Conservation (phyloP, 306 rosid genomes). For the Cicer yamashitae region DNA sequence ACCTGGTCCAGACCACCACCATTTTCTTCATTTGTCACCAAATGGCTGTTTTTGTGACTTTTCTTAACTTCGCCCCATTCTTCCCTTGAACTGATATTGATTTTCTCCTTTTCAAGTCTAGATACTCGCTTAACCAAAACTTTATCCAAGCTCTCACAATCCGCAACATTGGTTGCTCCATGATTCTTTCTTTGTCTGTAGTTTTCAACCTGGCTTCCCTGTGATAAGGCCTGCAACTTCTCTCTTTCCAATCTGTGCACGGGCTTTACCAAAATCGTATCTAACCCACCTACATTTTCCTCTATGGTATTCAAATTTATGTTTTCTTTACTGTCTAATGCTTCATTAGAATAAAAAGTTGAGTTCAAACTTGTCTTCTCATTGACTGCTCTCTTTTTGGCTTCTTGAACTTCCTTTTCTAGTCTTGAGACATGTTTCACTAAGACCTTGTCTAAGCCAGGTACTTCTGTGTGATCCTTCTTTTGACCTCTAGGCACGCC, state of each 20-base stretch:
- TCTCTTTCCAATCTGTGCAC: conserved; percentile 73
- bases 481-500: conserved; percentile 42
- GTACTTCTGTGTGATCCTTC: conserved; percentile 63
- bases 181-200: conserved; percentile 51
- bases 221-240: conserved; percentile 59
- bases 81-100: conserved; percentile 53
- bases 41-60: conserved; percentile 44
- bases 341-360: conserved; percentile 45
- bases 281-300: conserved; percentile 60
- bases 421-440: conserved; percentile 84
- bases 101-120: conserved; percentile 79
- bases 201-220: conserved; percentile 46
- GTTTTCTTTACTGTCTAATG: conserved; percentile 69
- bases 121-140: conserved; percentile 82
- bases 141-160: conserved; percentile 76
- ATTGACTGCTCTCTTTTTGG: conserved; percentile 59
- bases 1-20: conserved; percentile 72
- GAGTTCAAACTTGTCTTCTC: conserved; percentile 41
- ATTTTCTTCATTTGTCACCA: conserved; percentile 49
- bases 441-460: conserved; percentile 77
- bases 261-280: conserved; percentile 67
- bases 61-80: conserved; percentile 50
- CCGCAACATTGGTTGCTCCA: conserved; percentile 44
- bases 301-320: conserved; percentile 43
- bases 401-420: conserved; percentile 86